phyloP scores from a whole-genome alignment of 2,329 filamentous ascomycete species.

The Lasiodiplodia theobromae region DNA sequence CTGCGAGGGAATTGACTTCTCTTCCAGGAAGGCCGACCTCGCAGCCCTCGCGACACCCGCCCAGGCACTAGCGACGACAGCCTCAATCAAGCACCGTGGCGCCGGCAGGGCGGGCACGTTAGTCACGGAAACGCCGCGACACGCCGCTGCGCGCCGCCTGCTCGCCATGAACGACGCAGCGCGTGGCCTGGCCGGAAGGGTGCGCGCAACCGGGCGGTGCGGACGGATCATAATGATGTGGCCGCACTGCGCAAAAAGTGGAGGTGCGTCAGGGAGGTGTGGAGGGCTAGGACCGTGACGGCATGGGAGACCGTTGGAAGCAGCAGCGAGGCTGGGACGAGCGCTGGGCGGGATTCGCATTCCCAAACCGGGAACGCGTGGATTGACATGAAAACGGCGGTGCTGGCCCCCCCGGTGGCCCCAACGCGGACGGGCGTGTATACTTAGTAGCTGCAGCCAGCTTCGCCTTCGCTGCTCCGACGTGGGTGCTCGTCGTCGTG shows the following conservation, averaged over 20 bases:
- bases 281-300: slow-evolving; percentile 37
- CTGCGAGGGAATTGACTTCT: slow-evolving; percentile 31
- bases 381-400: slow-evolving; percentile 26
- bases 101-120: slow-evolving; percentile 11
- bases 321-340: slow-evolving; percentile 27
- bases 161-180: slow-evolving; percentile 6
- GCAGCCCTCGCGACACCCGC: slow-evolving; percentile 23
- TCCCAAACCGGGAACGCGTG: slow-evolving; percentile 29
- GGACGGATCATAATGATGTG: slow-evolving; percentile 27
- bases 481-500: not conserved
- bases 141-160: slow-evolving; percentile 24
- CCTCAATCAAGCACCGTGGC: slow-evolving; percentile 22
- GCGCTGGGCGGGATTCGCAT: slow-evolving; percentile 27
- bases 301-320: slow-evolving; percentile 29
- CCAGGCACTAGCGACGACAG: slow-evolving; percentile 23
- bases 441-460: not conserved
- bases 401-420: slow-evolving; percentile 4
- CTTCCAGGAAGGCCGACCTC: slow-evolving; percentile 31
- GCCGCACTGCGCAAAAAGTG: slow-evolving; percentile 36
- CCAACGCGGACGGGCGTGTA: slow-evolving; percentile 19
- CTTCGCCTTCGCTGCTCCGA: not conserved
- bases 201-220: not conserved
- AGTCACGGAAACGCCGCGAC: slow-evolving; percentile 27
- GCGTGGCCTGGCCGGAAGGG: slow-evolving; percentile 11
- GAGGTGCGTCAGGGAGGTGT: slow-evolving; percentile 36